Percentiles rank a stretch among this genome's conserved stretches.
Conservation (phyloP, 306 rosid species). For the Cyclanthera cordifolia region DNA sequence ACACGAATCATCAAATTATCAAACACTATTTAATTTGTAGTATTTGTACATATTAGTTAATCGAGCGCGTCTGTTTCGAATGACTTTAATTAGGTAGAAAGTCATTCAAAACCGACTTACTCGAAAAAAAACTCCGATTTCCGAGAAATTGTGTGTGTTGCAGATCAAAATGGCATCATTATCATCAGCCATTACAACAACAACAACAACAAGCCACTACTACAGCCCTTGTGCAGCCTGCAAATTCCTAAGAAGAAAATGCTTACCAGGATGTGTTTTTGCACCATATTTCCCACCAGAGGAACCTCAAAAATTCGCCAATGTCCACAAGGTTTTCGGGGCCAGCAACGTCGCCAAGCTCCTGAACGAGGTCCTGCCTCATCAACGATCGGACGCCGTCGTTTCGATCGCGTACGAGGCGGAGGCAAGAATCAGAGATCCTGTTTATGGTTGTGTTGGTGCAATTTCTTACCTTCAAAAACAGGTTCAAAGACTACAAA, state of each 20-base stretch:
- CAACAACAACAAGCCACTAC: conserved; percentile 21
- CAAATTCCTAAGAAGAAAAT: conserved; percentile 83
- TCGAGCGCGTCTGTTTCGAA: too few species aligned
- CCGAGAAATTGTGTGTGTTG: background rate
- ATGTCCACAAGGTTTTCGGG: conserved; percentile 91
- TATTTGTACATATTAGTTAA: background rate
- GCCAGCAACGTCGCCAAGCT: conserved; percentile 94
- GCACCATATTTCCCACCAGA: conserved; percentile 95
- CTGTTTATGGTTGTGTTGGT: conserved; percentile 85
- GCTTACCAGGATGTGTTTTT: conserved; percentile 79
- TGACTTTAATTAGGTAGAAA: too few species aligned
- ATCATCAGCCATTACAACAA: background rate
- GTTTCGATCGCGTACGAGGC: conserved; percentile 72
- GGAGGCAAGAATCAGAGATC: conserved; percentile 73
- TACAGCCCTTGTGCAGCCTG: conserved; percentile 91
- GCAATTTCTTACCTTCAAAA: conserved; percentile 84
- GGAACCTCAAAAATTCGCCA: conserved; percentile 85
- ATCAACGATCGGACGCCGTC: conserved; percentile 86
- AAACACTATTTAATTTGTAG: background rate
- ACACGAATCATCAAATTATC: background rate
- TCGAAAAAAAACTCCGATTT: too few species aligned
- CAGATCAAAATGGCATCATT: conserved; percentile 23
- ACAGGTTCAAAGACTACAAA: conserved; percentile 83
- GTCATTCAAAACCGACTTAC: too few species aligned
- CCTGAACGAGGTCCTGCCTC: conserved; percentile 80